Conservation (phyloP, 768 basidiomycete species). For the Pleurotus sapidus region DNA sequence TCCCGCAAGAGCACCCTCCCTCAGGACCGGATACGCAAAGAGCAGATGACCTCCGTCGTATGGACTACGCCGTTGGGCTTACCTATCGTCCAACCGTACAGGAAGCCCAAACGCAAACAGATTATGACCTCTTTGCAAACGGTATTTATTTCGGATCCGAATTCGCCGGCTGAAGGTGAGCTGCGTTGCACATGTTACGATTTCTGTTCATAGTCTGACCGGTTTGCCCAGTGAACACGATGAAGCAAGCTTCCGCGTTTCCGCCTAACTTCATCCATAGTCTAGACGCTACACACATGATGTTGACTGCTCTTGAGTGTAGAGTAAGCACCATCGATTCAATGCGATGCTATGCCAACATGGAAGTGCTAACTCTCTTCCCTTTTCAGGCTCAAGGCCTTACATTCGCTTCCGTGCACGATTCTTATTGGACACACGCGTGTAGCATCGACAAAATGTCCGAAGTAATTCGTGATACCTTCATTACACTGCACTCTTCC, state of each 20-base stretch:
- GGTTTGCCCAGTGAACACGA: constrained; percentile 55
- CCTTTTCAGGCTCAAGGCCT: constrained; percentile 58
- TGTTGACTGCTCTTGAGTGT: constrained; percentile 92
- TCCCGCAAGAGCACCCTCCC: constrained; percentile 18
- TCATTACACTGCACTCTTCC: constrained; percentile 88
- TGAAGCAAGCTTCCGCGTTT: constrained; percentile 94
- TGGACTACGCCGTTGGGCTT: constrained; percentile 97
- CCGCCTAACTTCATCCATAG: constrained; percentile 99
- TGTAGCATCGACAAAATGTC: constrained; percentile 86
- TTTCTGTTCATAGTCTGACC: not conserved
- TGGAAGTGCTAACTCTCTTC: constrained; percentile 1
- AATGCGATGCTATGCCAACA: not conserved
- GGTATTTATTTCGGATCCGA: constrained; percentile 88
- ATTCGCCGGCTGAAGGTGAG: constrained; percentile 63
- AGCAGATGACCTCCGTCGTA: constrained; percentile 93
- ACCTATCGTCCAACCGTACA: constrained; percentile 95
- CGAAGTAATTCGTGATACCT: constrained; percentile 84
- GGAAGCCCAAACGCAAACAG: constrained; percentile 80
- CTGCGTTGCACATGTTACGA: not conserved
- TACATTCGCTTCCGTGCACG: constrained; percentile 94
- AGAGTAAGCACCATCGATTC: constrained; percentile 41
- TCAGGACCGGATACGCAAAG: constrained; percentile 56
- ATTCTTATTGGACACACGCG: constrained; percentile 99
- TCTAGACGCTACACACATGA: constrained; percentile 98
- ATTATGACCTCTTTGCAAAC: constrained; percentile 82